A percentile compares a stretch with the other conserved stretches of the same genome.
phyloP scores from a whole-genome alignment of 2,329 filamentous ascomycete genomes.

The Hymenoscyphus albidus region DNA sequence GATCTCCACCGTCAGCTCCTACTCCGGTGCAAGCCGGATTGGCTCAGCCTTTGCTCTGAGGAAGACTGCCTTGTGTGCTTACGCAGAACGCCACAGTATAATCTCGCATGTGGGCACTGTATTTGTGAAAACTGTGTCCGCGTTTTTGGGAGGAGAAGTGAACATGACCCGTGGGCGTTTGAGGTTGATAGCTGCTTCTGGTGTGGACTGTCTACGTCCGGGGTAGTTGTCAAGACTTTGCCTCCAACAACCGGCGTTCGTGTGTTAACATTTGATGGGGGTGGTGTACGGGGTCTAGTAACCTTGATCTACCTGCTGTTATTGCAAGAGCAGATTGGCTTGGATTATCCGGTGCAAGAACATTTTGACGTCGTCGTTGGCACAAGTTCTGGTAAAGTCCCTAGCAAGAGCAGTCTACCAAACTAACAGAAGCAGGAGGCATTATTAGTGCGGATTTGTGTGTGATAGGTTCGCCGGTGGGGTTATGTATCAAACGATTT shows the following conservation, averaged over 20 bases:
- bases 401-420: background rate
- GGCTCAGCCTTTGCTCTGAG: background rate
- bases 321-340: slow-evolving; percentile 8
- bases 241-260: slow-evolving; percentile 5
- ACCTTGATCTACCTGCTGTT: background rate
- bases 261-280: slow-evolving; percentile 11
- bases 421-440: slow-evolving; percentile 5
- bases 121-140: slow-evolving; percentile 4
- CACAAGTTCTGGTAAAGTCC: slow-evolving; percentile 12
- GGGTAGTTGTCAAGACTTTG: background rate
- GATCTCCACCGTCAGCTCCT: slow-evolving; percentile 4
- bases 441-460: slow-evolving; percentile 10
- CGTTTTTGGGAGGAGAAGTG: slow-evolving; percentile 1
- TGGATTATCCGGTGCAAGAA: slow-evolving; percentile 9
- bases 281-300: slow-evolving; percentile 9
- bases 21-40: background rate
- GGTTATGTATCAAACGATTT: slow-evolving; percentile 6
- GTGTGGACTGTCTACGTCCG: background rate
- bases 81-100: slow-evolving; percentile 1
- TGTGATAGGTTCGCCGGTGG: slow-evolving; percentile 1
- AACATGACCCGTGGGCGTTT: slow-evolving; percentile 1
- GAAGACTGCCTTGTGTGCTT: slow-evolving; percentile 1
- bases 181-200: slow-evolving; percentile 5
- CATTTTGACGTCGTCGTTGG: slow-evolving; percentile 12
- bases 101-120: background rate